Conservation (phyloP, 805 yeast genomes). For the Candida xyloterini region DNA sequence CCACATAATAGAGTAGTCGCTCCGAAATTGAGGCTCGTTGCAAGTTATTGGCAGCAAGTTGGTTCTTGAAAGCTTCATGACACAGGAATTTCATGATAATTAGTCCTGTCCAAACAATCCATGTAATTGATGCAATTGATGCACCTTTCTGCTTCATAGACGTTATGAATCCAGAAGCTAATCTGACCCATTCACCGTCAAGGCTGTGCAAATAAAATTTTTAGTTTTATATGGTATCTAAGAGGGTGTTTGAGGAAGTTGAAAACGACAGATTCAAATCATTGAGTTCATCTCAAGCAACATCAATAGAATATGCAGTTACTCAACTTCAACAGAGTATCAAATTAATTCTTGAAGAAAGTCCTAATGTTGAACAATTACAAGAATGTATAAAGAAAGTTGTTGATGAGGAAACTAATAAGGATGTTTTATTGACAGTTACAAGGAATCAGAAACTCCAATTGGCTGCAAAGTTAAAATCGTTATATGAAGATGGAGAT, state of each 20-base stretch:
- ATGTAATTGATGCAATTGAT: constrained; percentile 53
- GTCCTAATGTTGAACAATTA: constrained; percentile 51
- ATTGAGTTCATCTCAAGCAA: constrained; percentile 24
- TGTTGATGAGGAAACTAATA: constrained; percentile 15
- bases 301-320: constrained; percentile 50
- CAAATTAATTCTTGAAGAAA: constrained; percentile 46
- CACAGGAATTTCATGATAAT: constrained; percentile 17
- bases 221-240: not conserved
- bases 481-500: constrained; percentile 46
- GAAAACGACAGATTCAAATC: not conserved
- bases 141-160: no score
- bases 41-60: no score
- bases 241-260: not conserved
- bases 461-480: constrained; percentile 58
- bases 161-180: no score
- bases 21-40: constrained; percentile 20
- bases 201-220: not conserved
- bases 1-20: constrained; percentile 42
- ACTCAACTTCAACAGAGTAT: constrained; percentile 51
- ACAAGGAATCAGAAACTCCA: constrained; percentile 52
- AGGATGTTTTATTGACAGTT: constrained; percentile 48
- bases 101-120: constrained; percentile 64
- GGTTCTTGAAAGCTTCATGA: no score
- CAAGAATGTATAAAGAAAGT: constrained; percentile 28
- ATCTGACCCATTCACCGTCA: no score